Evolutionary conservation across 2,329 filamentous ascomycete genomes (phyloP), one percentile per base, ranked within the genome.

Genomic region (Tolypocladium tundrense): DNA sequence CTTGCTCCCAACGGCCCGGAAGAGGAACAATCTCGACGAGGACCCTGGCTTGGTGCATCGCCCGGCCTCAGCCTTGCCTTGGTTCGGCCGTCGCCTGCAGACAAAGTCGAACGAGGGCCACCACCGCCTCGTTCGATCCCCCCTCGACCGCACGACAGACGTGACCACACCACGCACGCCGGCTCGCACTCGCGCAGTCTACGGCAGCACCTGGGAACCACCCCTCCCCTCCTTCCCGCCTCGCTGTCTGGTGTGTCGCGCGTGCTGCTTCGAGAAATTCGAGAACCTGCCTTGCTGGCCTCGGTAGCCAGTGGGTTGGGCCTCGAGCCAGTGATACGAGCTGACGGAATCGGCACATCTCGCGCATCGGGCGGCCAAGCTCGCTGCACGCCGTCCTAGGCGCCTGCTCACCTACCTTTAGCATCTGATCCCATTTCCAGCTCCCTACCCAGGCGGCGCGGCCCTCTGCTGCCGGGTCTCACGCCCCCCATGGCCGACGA

Each of bases 401-500:
- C 52, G 52, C 52, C 35, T 40, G 52, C 52, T 41, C 40, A 24
- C 27, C 54, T 42, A 27, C 41, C 24, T 37, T 21, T n/a, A 31
- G 31, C 54, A 33, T 48, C 54, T 45, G 54, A 21, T 37, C 11
- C 33, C 21, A 55, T 27, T 24, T 19, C n/a, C 42, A 7, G 24
- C 24, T 54, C 37, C 37, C n/a, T 19, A 27, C 16, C 52, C 39
- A 54, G 21, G n/a, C 52, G 21, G 33, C 35, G 35, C 42, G 43
- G 40, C 48, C 50, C 35, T 27, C 57, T 55, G 59, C 59, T 42
- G 40, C 37, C 33, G 43, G 39, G 35, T 31, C 33, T 13, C 41
- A 60, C 57, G 66, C 63, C 62, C 64, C 62, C 62, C 63, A 75
- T 76, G 74, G 68, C 72, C 59, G 70, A 74, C 67, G 70, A 74